Evolutionary conservation across 2,329 filamentous ascomycete species (phyloP), one percentile per base, ranked within the genome.

Genomic region (Apiospora saccharicola): DNA sequence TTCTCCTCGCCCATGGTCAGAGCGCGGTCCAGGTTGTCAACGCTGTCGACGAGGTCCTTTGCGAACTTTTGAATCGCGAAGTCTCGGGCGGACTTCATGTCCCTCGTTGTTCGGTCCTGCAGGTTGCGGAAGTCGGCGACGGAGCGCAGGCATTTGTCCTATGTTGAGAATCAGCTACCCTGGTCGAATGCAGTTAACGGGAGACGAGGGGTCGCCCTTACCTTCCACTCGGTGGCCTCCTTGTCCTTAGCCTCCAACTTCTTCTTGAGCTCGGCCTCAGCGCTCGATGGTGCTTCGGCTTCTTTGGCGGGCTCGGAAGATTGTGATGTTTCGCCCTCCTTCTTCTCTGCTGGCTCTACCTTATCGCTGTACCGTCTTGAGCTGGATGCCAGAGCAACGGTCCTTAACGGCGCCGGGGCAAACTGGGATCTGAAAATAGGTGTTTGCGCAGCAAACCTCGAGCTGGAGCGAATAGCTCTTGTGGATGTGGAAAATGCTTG

Each of bases 41-140:
- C 92, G 80, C 91, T 94, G 82, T 99, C 96, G 77, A 98, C 90
- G 67, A 99, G 91, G 84, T 99, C 96, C 83, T 94, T 93, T 80
- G 96, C 94, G 85, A 99, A 98, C 77, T 92, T 94, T 82, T 98
- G 94, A 80, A 99, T 96, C 79, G 96, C 96, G 79, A 98, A 99
- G 85, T 97, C 94, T 78, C 92, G 92, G 26, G 96, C 94, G 26
- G 90, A 85, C 84, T 96, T 94, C 82, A 97, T 92, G 77, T 99
- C 96, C 80, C 96, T 94, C 82, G 92, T 90, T 61, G 94, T 97
- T 80, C 96, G 94, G 80, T 98, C 94, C 86, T 98, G 96, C 70
- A 99, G 93, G 86, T 98, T 99, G 82, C 94, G 94, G 90, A 97
- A 98, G 80, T 99, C 96, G 85, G 96, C 96, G 75, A 98, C 91